A percentile compares a stretch with the other conserved stretches of the same genome.
These are phyloP conservation scores for Meira miltonrushii DNA, from an alignment of 1,284 basidiomycete species.

Conservation along the genomic window DNA sequence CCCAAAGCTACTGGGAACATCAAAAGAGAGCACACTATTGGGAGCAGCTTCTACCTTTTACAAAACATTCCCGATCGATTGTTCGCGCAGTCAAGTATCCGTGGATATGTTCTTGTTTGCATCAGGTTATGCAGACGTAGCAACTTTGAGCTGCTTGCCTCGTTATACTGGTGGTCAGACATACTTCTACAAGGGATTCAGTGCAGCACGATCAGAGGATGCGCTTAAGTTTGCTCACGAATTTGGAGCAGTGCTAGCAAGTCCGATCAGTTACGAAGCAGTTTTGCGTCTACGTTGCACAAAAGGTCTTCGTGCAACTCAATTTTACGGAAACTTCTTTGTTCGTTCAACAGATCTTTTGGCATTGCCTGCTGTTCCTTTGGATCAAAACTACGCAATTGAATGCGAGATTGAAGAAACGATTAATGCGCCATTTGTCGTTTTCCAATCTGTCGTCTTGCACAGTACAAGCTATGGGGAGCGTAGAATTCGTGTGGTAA, in stretches of 20 bases:
- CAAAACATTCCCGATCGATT: conserved; percentile 98
- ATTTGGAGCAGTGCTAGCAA: conserved; percentile 84
- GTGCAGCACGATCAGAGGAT: conserved; percentile 86
- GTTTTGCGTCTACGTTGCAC: conserved; percentile 90
- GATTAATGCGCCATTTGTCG: conserved; percentile 83
- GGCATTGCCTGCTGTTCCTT: conserved; percentile 90
- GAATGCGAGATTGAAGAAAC: conserved; percentile 97
- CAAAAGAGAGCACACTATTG: conserved; percentile 63
- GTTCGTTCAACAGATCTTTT: conserved; percentile 94
- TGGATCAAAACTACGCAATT: conserved; percentile 94
- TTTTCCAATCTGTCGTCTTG: conserved; percentile 90
- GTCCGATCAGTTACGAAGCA: conserved; percentile 92
- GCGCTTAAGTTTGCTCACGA: conserved; percentile 97
- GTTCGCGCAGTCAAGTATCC: conserved; percentile 91
- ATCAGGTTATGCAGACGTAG: conserved; percentile 87
- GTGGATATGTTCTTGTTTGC: conserved; percentile 99
- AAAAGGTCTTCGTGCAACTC: conserved; percentile 83
- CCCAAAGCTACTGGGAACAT: conserved; percentile 87
- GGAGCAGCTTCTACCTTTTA: conserved; percentile 76
- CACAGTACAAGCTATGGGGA: conserved; percentile 97
- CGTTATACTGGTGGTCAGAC: conserved; percentile 98
- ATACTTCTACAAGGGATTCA: conserved; percentile 97
- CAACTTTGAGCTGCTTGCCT: conserved; percentile 82
- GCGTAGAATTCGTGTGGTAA: conserved; percentile 90
- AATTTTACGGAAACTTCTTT: conserved; percentile 99